Percentiles rank a stretch among this genome's conserved stretches.
phyloP scores from a whole-genome alignment of 108 stramenopile species.

The Nitzschia putrida region DNA sequence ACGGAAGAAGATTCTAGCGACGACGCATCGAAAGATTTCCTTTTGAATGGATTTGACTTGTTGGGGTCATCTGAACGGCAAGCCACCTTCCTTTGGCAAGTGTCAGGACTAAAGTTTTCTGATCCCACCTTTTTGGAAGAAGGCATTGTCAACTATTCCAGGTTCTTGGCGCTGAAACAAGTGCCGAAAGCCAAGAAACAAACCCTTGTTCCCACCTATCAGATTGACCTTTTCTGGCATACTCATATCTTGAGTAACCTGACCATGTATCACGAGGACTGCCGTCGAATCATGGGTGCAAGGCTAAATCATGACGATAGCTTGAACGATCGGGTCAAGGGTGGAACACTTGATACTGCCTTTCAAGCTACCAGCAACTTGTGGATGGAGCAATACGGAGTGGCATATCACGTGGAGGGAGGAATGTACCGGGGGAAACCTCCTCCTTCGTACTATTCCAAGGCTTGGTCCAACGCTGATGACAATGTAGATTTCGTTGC shows the following conservation, averaged over 20 bases:
- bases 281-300: constrained; percentile 32
- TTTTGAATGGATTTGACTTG: too few species aligned
- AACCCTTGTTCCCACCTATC: constrained; percentile 53
- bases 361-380: constrained; percentile 42
- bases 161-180: too few species aligned
- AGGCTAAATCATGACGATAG: constrained; percentile 62
- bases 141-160: too few species aligned
- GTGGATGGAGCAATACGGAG: constrained; percentile 48
- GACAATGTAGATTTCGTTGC: neutral
- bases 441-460: constrained; percentile 35
- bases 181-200: neutral
- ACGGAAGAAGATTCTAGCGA: too few species aligned
- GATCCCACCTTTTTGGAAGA: too few species aligned
- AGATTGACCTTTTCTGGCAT: constrained; percentile 66
- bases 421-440: constrained; percentile 78
- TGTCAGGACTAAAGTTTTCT: too few species aligned
- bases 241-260: constrained; percentile 47
- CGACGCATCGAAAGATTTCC: too few species aligned
- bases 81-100: too few species aligned
- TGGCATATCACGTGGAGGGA: constrained; percentile 41
- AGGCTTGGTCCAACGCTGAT: constrained; percentile 12
- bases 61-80: too few species aligned
- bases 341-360: constrained; percentile 36
- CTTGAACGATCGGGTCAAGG: constrained; percentile 52
- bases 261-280: constrained; percentile 43